Evolutionary conservation across 768 basidiomycete species (phyloP), one percentile per base, ranked within the genome.

Genomic region (Serendipita sp.): DNA sequence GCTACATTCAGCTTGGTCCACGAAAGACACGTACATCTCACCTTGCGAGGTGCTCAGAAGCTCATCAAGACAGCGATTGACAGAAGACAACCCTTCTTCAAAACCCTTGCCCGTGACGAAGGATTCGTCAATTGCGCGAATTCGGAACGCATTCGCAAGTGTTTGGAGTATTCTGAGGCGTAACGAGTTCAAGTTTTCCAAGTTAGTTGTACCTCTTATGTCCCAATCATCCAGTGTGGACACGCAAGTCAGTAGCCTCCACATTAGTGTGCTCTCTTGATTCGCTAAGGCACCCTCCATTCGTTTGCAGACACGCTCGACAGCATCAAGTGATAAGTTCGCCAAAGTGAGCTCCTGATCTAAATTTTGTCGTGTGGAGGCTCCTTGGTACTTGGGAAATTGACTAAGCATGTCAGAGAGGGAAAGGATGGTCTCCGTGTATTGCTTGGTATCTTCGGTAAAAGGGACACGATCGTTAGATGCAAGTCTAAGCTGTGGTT

Each of bases 281-380:
- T 30, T 35, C 16, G 34, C 56, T 1, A 60, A n/a, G 16, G 28
- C 56, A 8, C 56, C 56, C 35, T 60, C 56, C 56, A 60, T 60
- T n/a, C 56, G 18, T n/a, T 38, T 30, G n/a, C 56, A n/a, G n/a
- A 60, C 56, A n/a, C 56, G 56, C 34, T 60, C 56, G 28, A 60
- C 35, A 3, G 56, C 56, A 23, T 60, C 56, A 23, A 60, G 36
- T 32, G 56, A 32, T 5, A 60, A 30, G 32, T 38, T 8, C 16
- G 56, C 56, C 10, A 32, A 38, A 5, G 10, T 38, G 30, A 60
- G 36, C 5, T 51, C n/a, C 30, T 41, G 41, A 41, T 41, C 41
- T 13, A 41, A 41, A 52, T 60, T 18, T 32, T 28, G 56, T 8
- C 56, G n/a, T 30, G n/a, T 30, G 16, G 3, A 38, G 28, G 35